Base-by-base conservation (phyloP, 1,284 basidiomycete species). In the Moesziomyces parantarcticus region DNA sequence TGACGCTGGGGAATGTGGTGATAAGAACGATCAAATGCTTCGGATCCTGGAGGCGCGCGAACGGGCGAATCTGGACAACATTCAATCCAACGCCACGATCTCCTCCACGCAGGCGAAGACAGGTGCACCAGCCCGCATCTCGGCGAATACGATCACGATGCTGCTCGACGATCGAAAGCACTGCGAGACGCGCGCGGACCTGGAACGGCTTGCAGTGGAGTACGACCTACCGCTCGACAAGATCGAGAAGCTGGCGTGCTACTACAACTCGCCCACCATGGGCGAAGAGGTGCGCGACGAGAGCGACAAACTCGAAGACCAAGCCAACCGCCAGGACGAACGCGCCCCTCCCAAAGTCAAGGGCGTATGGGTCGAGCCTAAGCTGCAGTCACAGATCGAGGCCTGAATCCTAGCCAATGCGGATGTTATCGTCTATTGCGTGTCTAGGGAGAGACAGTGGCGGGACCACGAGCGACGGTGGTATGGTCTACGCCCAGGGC, bases 201-300 rank as follows among this genome's bases (percentile, higher is more conserved):
- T 77, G 32, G 68, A 75, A 22, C 32, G 45, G 6, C 56, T 77
- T 3, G 71, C 75, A 3, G 36, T 71, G 13, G 75, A 75, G 29
- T 77, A 75, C 65, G 75, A 77, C 41, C 58, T 77, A 13, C 56
- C 64, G 1, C 36, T 75, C 16, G 45, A 45, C 5, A 58, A 61
- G 21, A 71, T 77, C 45, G 65, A 69, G 50, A 26, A 43, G 20
- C 50, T 77, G 32, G 65, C 60, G 10, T 54, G 54, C 32, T 67
- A 66, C 59, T 64, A 66, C 59, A 77, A 71, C 58, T 70, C 64
- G 1, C 75, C 75, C 2, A 77, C 72, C 22, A 62, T 77, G 58
- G 71, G 71, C 29, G 75, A 74, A 18, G 58, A 75, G 44, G 48
- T 70, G 21, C 41, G 50, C n/a, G 67, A 75, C 21, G 66, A 66